Evolutionary conservation across 305 asterid genomes (phyloP).

Genomic region (Caryopteris hybrid): DNA sequence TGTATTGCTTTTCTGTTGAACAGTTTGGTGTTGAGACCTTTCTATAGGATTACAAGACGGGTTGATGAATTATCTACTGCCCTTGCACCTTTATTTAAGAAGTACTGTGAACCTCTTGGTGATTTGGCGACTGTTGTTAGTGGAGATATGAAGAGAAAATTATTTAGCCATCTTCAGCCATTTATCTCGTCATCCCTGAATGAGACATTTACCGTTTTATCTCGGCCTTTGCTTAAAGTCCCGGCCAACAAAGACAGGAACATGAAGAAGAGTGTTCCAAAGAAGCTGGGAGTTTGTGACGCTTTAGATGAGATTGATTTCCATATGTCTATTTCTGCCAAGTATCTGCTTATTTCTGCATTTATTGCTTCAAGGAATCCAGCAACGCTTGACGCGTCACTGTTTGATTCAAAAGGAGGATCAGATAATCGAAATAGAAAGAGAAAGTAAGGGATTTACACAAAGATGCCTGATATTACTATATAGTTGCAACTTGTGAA

Average conservation of each 20-base stretch:
- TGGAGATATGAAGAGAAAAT: conserved; percentile 59
- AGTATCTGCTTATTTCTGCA: conserved; percentile 84
- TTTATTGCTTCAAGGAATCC: conserved; percentile 96
- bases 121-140: conserved; percentile 45
- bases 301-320: conserved; percentile 50
- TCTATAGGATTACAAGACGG: conserved; percentile 74
- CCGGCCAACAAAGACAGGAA: conserved; percentile 33
- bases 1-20: conserved; percentile 24
- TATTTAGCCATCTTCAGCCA: conserved; percentile 63
- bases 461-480: neutral
- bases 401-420: conserved; percentile 95
- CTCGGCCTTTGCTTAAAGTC: conserved; percentile 37
- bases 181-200: conserved; percentile 54
- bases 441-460: conserved; percentile 62
- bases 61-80: conserved; percentile 71
- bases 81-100: conserved; percentile 65
- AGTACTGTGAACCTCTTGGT: conserved; percentile 77
- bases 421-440: conserved; percentile 58
- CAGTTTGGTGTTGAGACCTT: conserved; percentile 77
- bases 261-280: conserved; percentile 36
- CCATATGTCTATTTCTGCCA: conserved; percentile 85
- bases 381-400: conserved; percentile 90
- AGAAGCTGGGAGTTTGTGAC: conserved; percentile 39
- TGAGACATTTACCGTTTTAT: conserved; percentile 48
- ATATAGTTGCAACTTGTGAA: conserved; percentile 6